A percentile compares a stretch with the other conserved stretches of the same genome.
Evolutionary conservation across 352 stramenopile genomes (phyloP).

Genomic region (Phytophthora fragariae): DNA sequence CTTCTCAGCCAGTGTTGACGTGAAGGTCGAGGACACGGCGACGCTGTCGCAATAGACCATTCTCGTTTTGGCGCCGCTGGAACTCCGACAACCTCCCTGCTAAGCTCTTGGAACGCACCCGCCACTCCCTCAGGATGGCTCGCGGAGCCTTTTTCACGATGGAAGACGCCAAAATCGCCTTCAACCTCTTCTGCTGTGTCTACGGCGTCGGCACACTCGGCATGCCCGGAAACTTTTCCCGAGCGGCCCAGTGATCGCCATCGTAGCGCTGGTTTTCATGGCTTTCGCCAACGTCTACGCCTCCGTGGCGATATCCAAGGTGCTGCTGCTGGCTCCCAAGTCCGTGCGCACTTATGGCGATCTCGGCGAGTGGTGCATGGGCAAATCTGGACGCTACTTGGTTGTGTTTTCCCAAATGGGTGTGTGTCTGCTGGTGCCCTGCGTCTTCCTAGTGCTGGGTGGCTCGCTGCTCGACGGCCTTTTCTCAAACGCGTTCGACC

Average conservation of each 20-base stretch:
- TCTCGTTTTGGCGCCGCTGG: neutral
- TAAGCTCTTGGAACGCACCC: no score
- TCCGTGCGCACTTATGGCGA: constrained; percentile 54
- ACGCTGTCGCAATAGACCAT: constrained; percentile 8
- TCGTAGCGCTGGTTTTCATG: constrained; percentile 55
- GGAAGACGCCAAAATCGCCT: constrained; percentile 56
- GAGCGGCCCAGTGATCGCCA: constrained; percentile 40
- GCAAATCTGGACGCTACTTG: constrained; percentile 44
- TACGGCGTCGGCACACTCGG: constrained; percentile 58
- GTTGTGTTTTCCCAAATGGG: constrained; percentile 42
- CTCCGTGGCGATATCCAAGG: constrained; percentile 45
- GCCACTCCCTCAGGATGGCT: neutral
- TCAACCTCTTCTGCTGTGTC: constrained; percentile 53
- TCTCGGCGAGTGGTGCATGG: constrained; percentile 61
- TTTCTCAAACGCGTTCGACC: constrained; percentile 43
- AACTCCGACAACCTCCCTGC: neutral
- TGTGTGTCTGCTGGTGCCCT: constrained; percentile 42
- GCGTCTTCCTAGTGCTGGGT: constrained; percentile 52
- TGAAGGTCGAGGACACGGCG: neutral
- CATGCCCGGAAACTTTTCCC: constrained; percentile 57
- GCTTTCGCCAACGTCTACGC: constrained; percentile 51
- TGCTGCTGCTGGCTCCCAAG: constrained; percentile 50
- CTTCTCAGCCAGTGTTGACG: neutral
- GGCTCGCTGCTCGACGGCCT: constrained; percentile 39
- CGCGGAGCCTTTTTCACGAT: constrained; percentile 43